Evolutionary conservation across 176 grass and related monocot species (phyloP).

Genomic region (Hyparrhenia diplandra): DNA sequence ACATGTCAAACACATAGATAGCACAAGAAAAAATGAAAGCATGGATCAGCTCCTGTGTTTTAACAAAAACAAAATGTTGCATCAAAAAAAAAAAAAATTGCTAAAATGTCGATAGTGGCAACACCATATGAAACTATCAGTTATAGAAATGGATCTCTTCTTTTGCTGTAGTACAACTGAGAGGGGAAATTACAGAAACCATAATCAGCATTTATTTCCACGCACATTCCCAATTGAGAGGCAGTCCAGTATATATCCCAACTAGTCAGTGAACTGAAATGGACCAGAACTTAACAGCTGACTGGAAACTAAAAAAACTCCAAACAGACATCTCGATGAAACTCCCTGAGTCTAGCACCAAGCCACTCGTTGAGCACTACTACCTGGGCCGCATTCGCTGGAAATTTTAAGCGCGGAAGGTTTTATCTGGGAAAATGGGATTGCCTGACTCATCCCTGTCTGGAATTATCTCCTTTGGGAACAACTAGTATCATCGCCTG

Average conservation of each 20-base stretch:
- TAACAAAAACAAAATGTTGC: background rate
- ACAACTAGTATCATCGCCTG: background rate
- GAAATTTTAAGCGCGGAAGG: background rate
- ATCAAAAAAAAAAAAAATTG: too few species aligned
- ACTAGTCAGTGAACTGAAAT: background rate
- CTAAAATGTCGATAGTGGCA: background rate
- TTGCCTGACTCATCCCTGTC: background rate
- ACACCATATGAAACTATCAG: background rate
- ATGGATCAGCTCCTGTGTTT: background rate
- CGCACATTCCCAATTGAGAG: background rate
- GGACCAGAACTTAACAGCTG: background rate
- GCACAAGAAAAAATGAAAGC: background rate
- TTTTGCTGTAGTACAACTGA: background rate
- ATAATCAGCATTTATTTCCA: background rate
- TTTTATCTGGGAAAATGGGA: background rate
- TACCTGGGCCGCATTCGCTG: too few species aligned
- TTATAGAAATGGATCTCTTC: background rate
- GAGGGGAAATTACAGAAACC: background rate
- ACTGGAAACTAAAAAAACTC: background rate
- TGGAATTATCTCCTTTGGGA: background rate
- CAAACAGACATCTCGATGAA: background rate
- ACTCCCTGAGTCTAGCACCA: background rate
- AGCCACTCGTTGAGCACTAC: too few species aligned
- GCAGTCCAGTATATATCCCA: background rate
- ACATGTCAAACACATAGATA: background rate